Evolutionary conservation across 2,329 filamentous ascomycete species (phyloP), one percentile per base, ranked within the genome.

Genomic region (Sphaerulina musiva): DNA sequence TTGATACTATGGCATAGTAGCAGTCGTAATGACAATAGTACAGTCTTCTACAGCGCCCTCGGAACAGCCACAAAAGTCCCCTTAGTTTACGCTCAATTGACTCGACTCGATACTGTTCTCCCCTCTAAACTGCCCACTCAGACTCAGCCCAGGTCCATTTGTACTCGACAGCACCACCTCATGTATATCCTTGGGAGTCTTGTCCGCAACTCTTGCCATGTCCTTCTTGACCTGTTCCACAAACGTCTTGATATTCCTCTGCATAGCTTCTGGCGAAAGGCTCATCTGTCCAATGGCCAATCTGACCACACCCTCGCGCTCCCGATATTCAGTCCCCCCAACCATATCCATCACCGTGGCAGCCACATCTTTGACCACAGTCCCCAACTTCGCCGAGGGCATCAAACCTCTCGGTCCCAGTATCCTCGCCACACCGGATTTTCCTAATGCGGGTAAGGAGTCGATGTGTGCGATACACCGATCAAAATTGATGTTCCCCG

Each of bases 321-420:
- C 93, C 68, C 89, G 83, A 74, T 95, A 98, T 63, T 91, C 84
- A 50, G 85, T 87, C 51, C 85, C 89, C 58, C 92, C 90, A 11
- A 89, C 83, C 72, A 95, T 83, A 62, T 92, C 88, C 65, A 81
- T 82, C 66, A 98, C 87, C 34, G 84, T 80, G n/a, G 77, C 72
- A 51, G 80, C 80, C 12, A 95, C 80, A 68, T 95, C 86, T 67
- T 81, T 85, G 23, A 95, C 89, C 53, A 98, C 87, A 0, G 93
- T 97, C 60, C 89, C 90, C 58, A 83, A 83, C 78, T 95, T 95
- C 56, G 80, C 75, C 69, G 82, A 95, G 5, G 93, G 93, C 93
- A 98, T 97, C 67, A 98, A 73, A 2, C 91, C 91, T 72, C 82
- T 85, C 44, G 95, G 93, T 66, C 93, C 93, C 17, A 98, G 77